phyloP scores from a whole-genome alignment of 2,329 filamentous ascomycete genomes.

The Paecilomyces formosus region DNA sequence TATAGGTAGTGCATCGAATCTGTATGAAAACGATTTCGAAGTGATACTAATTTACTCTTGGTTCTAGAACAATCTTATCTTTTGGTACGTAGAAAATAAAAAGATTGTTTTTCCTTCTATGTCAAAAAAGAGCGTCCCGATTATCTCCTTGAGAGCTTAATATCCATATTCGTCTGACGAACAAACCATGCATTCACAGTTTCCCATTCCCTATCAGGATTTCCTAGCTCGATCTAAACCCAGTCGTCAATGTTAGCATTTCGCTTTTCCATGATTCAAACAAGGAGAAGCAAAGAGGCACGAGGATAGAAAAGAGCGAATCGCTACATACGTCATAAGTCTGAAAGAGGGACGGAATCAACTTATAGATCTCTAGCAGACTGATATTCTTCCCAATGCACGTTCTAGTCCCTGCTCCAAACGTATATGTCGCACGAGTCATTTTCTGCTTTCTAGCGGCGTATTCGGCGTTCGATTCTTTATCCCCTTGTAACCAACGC shows the following conservation, averaged over 20 bases:
- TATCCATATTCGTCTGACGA: conserved; percentile 24
- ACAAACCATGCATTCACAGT: conserved; percentile 48
- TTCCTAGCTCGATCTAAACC: conserved; percentile 10
- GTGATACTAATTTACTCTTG: too few relatives aligned
- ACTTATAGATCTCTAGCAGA: conserved; percentile 14
- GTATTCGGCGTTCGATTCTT: background rate
- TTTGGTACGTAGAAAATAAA: too few relatives aligned
- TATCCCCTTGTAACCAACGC: conserved; percentile 12
- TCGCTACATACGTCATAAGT: background rate
- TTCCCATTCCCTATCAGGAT: conserved; percentile 13
- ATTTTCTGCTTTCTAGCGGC: background rate
- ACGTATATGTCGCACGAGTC: conserved; percentile 29
- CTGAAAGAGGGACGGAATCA: background rate
- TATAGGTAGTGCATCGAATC: too few relatives aligned
- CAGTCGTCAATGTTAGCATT: background rate
- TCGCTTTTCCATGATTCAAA: background rate
- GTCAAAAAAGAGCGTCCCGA: background rate
- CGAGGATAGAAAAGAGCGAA: background rate
- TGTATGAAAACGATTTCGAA: too few relatives aligned
- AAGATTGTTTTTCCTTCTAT: background rate
- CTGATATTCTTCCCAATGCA: conserved; percentile 37
- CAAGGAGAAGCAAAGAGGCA: background rate
- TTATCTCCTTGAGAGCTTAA: conserved; percentile 10
- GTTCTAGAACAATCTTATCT: too few relatives aligned
- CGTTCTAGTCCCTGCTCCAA: conserved; percentile 46